Conservation (phyloP, 2,329 filamentous ascomycete species). For the Clarireedia hainanense region DNA sequence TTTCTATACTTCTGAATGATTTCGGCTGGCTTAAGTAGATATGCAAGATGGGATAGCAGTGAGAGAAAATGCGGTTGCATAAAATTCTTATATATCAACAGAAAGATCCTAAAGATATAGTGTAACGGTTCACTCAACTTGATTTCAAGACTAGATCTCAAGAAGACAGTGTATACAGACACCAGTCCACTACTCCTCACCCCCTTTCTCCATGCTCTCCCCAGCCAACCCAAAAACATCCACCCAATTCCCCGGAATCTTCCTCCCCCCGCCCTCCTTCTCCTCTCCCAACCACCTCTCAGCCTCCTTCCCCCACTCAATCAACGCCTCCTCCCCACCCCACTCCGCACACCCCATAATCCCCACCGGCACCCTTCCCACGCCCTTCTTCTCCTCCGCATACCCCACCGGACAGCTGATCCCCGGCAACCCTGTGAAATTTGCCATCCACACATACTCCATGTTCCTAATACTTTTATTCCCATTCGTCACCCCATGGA, state of each 20-base stretch:
- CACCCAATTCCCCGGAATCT: constrained; percentile 47
- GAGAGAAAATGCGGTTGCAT: too few relatives aligned
- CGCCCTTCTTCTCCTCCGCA: constrained; percentile 32
- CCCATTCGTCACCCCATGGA: constrained; percentile 67
- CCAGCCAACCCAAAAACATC: constrained; percentile 43
- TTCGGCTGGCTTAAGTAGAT: too few relatives aligned
- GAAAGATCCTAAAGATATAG: too few relatives aligned
- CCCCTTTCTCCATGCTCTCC: background rate
- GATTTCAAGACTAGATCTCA: background rate
- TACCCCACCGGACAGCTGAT: constrained; percentile 72
- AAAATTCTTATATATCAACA: too few relatives aligned
- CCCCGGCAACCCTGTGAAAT: constrained; percentile 71
- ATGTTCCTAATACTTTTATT: constrained; percentile 70
- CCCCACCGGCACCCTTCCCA: constrained; percentile 53
- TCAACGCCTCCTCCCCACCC: constrained; percentile 56
- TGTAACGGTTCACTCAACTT: too few relatives aligned
- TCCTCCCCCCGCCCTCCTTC: constrained; percentile 40
- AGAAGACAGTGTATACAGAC: background rate
- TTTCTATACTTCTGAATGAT: too few relatives aligned
- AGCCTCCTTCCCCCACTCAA: constrained; percentile 50
- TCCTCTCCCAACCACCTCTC: constrained; percentile 47
- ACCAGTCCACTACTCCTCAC: background rate
- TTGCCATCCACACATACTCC: constrained; percentile 80
- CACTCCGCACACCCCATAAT: constrained; percentile 59
- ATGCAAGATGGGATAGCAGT: too few relatives aligned